A percentile compares a stretch with the other conserved stretches of the same genome.
phyloP scores from a whole-genome alignment of 2,329 filamentous ascomycete species.

The Ceratocystis alfenasii region DNA sequence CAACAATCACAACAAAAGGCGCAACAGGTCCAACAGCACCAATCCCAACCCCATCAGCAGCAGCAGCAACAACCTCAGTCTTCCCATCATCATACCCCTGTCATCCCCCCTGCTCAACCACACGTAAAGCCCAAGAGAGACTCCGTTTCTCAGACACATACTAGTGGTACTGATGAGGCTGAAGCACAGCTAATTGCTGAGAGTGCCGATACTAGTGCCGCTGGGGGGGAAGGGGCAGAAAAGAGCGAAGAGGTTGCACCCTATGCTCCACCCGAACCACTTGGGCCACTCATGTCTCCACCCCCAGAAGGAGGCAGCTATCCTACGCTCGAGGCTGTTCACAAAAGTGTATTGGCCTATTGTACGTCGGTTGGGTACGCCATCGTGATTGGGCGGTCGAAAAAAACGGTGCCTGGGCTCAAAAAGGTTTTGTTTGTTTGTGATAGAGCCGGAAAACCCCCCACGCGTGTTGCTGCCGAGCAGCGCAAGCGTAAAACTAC shows the following conservation, averaged over 20 bases:
- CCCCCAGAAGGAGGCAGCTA: conserved; percentile 54
- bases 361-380: conserved; percentile 56
- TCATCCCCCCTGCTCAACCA: conserved; percentile 21
- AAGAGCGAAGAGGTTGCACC: conserved; percentile 37
- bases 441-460: conserved; percentile 52
- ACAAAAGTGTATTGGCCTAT: conserved; percentile 52
- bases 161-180: conserved; percentile 18
- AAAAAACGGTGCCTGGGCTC: conserved; percentile 53
- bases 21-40: conserved; percentile 20
- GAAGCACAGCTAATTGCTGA: conserved; percentile 17
- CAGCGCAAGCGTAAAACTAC: conserved; percentile 54
- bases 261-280: conserved; percentile 42
- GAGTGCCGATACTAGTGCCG: conserved; percentile 35
- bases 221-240: conserved; percentile 37
- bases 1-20: conserved; percentile 25
- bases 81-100: conserved; percentile 19
- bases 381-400: conserved; percentile 55
- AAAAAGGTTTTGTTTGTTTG: conserved; percentile 59
- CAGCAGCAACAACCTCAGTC: conserved; percentile 23
- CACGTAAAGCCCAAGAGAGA: conserved; percentile 31
- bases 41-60: conserved; percentile 22
- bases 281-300: conserved; percentile 49
- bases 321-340: conserved; percentile 51
- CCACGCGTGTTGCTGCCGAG: conserved; percentile 50
- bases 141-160: conserved; percentile 11